Base-by-base conservation (phyloP, 2,329 filamentous ascomycete species). In the Pseudogymnoascus sp. region DNA sequence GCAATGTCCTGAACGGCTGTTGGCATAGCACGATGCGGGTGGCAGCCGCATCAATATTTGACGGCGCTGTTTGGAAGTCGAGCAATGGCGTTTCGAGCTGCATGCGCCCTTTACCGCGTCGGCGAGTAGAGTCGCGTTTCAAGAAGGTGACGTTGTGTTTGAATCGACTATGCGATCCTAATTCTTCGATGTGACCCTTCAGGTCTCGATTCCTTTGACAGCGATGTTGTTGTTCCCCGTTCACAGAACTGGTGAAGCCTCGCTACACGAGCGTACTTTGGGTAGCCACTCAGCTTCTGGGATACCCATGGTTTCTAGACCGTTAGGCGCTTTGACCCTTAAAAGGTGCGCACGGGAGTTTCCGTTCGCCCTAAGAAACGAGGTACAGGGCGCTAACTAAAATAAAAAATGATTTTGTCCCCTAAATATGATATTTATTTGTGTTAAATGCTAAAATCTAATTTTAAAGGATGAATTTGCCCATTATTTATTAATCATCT, bases 31-130 rank as follows among this genome's bases (percentile, higher is more conserved):
- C 51, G 28, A 19, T 57, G n/a, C 51, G 25, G 51, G 51, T 57
- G n/a, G 51, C 51, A 21, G 51, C 51, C 51, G 51, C 51, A 28
- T 57, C 51, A 57, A 34, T 57, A 57, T n/a, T 57, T 57, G 51
- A 57, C 51, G 28, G 51, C 51, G 51, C 51, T 34, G 51, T 34
- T 43, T 57, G 28, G 8, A 34, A 13, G 16, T 34, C 28, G n/a
- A 34, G n/a, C 51, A 34, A n/a, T 19, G 28, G 25, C 28, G 51
- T 57, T 57, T 19, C n/a, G 16, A 57, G 28, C 51, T 57, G 51
- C 51, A 57, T 57, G 51, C 51, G 51, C 51, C n/a, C 51, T 34
- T 34, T 57, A 34, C 3, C 10, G n/a, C 8, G 51, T 57, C 19
- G 51, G 51, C n/a, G 28, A 57, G 51, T 34, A 34, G 51, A 57